phyloP scores from a whole-genome alignment of 805 yeast species.

The Candida parachauliodes region DNA sequence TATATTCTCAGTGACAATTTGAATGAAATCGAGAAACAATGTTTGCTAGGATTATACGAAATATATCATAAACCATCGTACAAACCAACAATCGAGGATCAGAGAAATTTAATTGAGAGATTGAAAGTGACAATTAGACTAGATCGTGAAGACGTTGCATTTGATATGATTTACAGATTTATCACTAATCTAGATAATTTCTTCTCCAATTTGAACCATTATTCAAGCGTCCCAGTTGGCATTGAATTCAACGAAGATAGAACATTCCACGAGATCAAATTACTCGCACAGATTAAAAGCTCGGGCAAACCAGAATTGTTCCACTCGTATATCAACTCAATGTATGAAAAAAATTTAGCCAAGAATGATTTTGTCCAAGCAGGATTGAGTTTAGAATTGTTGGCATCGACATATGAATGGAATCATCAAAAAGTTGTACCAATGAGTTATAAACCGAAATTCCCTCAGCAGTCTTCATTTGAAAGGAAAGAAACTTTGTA shows the following conservation, averaged over 20 bases:
- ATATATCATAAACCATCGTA: slow-evolving; percentile 56
- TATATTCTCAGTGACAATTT: slow-evolving; percentile 55
- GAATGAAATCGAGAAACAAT: slow-evolving; percentile 58
- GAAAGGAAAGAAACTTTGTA: slow-evolving; percentile 73
- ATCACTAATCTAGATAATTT: slow-evolving; percentile 56
- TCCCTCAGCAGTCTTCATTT: slow-evolving; percentile 79
- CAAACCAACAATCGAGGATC: slow-evolving; percentile 55
- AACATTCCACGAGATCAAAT: slow-evolving; percentile 71
- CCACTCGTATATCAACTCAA: slow-evolving; percentile 71
- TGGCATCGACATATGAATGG: slow-evolving; percentile 79
- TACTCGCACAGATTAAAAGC: slow-evolving; percentile 71
- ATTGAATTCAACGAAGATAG: slow-evolving; percentile 85
- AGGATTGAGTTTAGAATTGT: slow-evolving; percentile 71
- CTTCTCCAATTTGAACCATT: slow-evolving; percentile 60
- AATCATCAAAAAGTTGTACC: slow-evolving; percentile 54
- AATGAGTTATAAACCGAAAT: slow-evolving; percentile 57
- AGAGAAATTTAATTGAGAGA: slow-evolving; percentile 47
- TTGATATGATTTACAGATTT: slow-evolving; percentile 44
- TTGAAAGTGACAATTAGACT: slow-evolving; percentile 43
- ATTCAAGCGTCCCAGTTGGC: slow-evolving; percentile 72
- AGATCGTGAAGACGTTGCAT: slow-evolving; percentile 65
- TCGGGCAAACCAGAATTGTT: slow-evolving; percentile 77
- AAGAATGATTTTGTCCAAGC: slow-evolving; percentile 75
- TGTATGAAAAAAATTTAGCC: slow-evolving; percentile 60
- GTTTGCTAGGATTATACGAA: slow-evolving; percentile 60